Conservation (phyloP, 352 stramenopile species). For the Phytopythium vexans region DNA sequence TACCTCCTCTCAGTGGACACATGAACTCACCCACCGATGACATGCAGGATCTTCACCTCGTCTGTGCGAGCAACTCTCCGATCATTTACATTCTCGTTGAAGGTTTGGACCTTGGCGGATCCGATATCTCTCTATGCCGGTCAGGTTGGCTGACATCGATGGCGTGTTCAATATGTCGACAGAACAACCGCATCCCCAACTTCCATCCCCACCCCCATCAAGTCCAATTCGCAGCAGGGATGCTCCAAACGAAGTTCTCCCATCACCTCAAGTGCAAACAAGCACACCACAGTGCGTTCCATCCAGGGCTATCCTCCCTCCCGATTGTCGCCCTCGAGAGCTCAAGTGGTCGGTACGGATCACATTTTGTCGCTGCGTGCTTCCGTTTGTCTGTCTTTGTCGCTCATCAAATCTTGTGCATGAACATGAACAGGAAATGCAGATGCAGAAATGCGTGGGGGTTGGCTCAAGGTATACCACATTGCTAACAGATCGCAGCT, state of each 20-base stretch:
- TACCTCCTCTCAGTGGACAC: not conserved
- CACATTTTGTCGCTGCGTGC: no score
- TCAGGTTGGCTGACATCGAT: not conserved
- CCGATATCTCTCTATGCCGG: not conserved
- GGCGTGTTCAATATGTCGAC: no score
- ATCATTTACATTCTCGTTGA: conserved; percentile 28
- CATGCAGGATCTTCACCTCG: conserved; percentile 17
- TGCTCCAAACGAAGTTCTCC: not conserved
- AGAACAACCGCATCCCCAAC: not conserved
- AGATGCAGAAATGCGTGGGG: conserved; percentile 50
- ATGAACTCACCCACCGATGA: not conserved
- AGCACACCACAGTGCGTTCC: no score
- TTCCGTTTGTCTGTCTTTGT: not conserved
- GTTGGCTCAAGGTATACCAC: conserved; percentile 55
- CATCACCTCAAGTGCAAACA: not conserved
- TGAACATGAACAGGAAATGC: conserved; percentile 30
- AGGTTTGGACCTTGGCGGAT: conserved; percentile 7
- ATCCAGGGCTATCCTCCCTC: not conserved
- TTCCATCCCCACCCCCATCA: not conserved
- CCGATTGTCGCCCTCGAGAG: not conserved
- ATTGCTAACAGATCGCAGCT: no score
- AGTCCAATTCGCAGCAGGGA: not conserved
- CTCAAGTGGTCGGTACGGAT: not conserved
- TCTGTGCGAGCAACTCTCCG: conserved; percentile 14
- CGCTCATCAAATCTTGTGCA: conserved; percentile 5